A percentile compares a stretch with the other conserved stretches of the same genome.
These are phyloP conservation scores for Paraphaeosphaeria minitans DNA, from an alignment of 2,329 filamentous ascomycete genomes.

Conservation along the genomic window DNA sequence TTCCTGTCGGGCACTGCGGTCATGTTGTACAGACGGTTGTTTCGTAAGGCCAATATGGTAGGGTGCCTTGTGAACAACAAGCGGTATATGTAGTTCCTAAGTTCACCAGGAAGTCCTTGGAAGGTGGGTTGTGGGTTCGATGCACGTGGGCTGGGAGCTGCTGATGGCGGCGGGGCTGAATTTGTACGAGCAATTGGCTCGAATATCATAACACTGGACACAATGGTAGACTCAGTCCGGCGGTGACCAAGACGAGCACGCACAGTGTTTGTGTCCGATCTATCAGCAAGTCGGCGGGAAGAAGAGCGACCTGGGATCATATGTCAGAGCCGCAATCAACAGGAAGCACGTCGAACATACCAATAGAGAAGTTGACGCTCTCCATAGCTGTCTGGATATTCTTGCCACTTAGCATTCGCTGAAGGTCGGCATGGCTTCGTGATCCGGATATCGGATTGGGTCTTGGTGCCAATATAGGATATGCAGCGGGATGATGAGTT, in stretches of 20 bases:
- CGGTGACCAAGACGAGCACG: background rate
- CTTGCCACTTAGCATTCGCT: background rate
- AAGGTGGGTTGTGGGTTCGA: background rate
- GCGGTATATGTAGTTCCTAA: conserved; percentile 4
- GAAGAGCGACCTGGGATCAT: background rate
- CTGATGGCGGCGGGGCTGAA: background rate
- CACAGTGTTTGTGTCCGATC: background rate
- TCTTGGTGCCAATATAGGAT: background rate
- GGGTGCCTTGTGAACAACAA: background rate
- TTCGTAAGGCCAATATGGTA: background rate
- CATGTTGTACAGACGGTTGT: conserved; percentile 1
- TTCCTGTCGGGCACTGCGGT: background rate
- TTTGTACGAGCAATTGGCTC: background rate
- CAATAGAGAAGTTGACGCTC: background rate
- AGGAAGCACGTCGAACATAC: background rate
- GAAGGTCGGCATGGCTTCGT: background rate
- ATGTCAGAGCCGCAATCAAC: background rate
- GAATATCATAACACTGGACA: background rate
- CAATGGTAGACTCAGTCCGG: background rate
- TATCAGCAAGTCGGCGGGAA: background rate
- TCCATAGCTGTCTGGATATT: background rate
- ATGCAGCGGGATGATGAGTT: background rate
- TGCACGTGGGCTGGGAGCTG: background rate
- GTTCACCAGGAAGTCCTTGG: conserved; percentile 5
- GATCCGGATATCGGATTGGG: background rate